Evolutionary conservation across 2,329 filamentous ascomycete genomes (phyloP).

Genomic region (Ascochyta clinopodiicola): DNA sequence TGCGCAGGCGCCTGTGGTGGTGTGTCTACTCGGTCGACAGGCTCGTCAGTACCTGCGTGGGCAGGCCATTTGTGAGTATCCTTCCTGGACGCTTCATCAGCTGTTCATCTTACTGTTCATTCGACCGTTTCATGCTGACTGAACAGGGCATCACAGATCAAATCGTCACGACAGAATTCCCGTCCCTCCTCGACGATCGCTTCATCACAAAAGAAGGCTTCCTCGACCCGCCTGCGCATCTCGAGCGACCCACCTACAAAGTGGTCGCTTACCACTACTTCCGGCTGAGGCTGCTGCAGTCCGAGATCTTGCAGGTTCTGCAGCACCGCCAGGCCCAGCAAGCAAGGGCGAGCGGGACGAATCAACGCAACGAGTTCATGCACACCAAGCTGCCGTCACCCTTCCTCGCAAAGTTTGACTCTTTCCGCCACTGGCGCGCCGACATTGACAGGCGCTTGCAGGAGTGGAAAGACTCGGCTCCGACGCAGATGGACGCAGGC

Average conservation of each 20-base stretch:
- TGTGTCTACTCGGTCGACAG: constrained; percentile 94
- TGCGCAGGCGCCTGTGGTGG: constrained; percentile 91
- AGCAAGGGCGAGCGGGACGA: constrained; percentile 70
- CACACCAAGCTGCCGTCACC: constrained; percentile 81
- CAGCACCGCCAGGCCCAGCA: constrained; percentile 90
- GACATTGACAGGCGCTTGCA: constrained; percentile 84
- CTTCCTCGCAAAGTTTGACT: constrained; percentile 82
- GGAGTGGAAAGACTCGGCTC: constrained; percentile 86
- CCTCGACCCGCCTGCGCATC: constrained; percentile 63
- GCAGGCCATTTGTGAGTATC: constrained; percentile 74
- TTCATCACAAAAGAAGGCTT: constrained; percentile 86
- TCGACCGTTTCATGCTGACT: neutral
- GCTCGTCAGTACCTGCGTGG: constrained; percentile 93
- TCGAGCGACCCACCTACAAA: constrained; percentile 80
- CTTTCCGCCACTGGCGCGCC: constrained; percentile 85
- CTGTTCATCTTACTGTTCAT: too few relatives aligned
- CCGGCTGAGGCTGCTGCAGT: constrained; percentile 84
- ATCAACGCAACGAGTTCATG: constrained; percentile 73
- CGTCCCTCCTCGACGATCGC: constrained; percentile 84
- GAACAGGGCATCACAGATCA: constrained; percentile 79
- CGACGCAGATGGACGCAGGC: constrained; percentile 77
- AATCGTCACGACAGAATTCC: constrained; percentile 94
- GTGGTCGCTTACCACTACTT: constrained; percentile 92
- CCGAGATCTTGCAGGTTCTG: constrained; percentile 91
- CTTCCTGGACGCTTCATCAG: neutral